Evolutionary conservation across 1,284 basidiomycete genomes (phyloP).

Genomic region (Naganishia sp.): DNA sequence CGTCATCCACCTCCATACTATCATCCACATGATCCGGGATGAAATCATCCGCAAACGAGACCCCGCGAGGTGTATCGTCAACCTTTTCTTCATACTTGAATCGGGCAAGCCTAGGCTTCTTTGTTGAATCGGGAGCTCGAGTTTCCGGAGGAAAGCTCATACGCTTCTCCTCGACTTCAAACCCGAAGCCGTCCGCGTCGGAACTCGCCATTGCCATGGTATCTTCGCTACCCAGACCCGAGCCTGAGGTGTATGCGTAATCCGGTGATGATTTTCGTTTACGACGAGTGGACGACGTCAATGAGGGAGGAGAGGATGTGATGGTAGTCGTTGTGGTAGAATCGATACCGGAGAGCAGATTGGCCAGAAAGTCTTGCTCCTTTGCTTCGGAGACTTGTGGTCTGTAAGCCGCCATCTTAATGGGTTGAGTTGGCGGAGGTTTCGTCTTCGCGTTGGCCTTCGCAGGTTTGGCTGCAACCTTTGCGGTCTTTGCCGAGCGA

Average conservation of each 20-base stretch:
- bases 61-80: constrained; percentile 28
- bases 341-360: constrained; percentile 59
- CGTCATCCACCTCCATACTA: constrained; percentile 39
- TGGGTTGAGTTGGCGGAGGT: constrained; percentile 55
- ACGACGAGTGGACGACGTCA: constrained; percentile 51
- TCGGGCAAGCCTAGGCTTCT: constrained; percentile 60
- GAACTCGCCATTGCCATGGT: constrained; percentile 21
- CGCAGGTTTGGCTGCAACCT: constrained; percentile 37
- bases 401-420: constrained; percentile 68
- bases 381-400: constrained; percentile 70
- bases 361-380: constrained; percentile 83
- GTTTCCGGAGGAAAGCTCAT: constrained; percentile 18
- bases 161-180: constrained; percentile 29
- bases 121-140: constrained; percentile 54
- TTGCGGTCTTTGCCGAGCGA: constrained; percentile 40
- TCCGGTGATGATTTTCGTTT: constrained; percentile 74
- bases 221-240: constrained; percentile 19
- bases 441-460: constrained; percentile 57
- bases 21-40: constrained; percentile 41
- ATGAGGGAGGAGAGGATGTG: constrained; percentile 47
- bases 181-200: constrained; percentile 25
- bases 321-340: constrained; percentile 33
- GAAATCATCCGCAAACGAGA: constrained; percentile 28
- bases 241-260: constrained; percentile 27
- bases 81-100: constrained; percentile 40